These are phyloP conservation scores for Xylaria sp. DNA, from an alignment of 2,329 filamentous ascomycete species.

Conservation along the genomic window DNA sequence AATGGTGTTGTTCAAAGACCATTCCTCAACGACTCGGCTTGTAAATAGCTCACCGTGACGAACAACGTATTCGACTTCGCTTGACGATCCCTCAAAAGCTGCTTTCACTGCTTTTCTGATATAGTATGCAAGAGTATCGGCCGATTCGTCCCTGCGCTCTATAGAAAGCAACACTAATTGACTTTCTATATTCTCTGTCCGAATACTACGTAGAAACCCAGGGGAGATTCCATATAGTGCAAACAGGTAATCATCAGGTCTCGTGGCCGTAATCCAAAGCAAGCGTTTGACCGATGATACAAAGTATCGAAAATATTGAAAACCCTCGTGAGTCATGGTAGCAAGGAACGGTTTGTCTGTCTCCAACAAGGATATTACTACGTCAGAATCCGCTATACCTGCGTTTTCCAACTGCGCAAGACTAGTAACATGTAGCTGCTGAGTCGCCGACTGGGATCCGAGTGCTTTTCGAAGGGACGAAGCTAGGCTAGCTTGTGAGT, in stretches of 20 bases:
- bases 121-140: constrained; percentile 23
- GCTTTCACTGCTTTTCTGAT: constrained; percentile 37
- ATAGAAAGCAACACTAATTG: constrained; percentile 42
- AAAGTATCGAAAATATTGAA: constrained; percentile 41
- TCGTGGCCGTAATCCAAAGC: constrained; percentile 45
- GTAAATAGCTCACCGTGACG: constrained; percentile 32
- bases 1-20: constrained; percentile 21
- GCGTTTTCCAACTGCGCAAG: constrained; percentile 10
- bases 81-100: constrained; percentile 31
- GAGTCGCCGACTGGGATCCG: background rate
- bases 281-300: constrained; percentile 39
- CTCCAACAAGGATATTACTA: constrained; percentile 43
- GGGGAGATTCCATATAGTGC: constrained; percentile 39
- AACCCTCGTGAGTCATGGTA: constrained; percentile 40
- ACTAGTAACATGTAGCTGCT: background rate
- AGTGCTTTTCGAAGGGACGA: constrained; percentile 3
- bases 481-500: constrained; percentile 31
- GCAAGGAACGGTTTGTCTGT: constrained; percentile 43
- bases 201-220: constrained; percentile 47
- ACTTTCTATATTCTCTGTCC: constrained; percentile 45
- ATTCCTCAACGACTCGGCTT: constrained; percentile 30
- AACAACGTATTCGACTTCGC: constrained; percentile 39
- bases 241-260: constrained; percentile 34
- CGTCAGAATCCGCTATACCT: constrained; percentile 24
- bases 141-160: constrained; percentile 26